phyloP scores from a whole-genome alignment of 108 stramenopile species.

The Cyclostephanos tholiformis region DNA sequence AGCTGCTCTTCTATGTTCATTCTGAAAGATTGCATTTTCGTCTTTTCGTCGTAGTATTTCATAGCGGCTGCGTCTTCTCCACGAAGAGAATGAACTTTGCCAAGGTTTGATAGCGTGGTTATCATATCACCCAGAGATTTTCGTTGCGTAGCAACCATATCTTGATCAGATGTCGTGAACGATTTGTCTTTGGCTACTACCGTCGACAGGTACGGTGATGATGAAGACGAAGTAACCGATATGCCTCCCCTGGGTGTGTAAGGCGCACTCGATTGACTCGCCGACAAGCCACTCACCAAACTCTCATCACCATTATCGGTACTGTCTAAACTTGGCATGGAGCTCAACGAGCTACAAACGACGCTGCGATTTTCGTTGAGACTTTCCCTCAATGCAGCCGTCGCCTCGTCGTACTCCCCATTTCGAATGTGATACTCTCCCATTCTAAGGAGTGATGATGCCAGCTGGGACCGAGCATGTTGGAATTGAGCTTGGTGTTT shows the following conservation, averaged over 20 bases:
- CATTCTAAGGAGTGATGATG: constrained; percentile 60
- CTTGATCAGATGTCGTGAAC: constrained; percentile 18
- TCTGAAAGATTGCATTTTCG: constrained; percentile 60
- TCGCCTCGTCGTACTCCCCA: constrained; percentile 78
- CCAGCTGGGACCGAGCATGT: constrained; percentile 52
- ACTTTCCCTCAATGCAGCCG: constrained; percentile 77
- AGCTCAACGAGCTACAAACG: constrained; percentile 29
- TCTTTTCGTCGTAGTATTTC: constrained; percentile 77
- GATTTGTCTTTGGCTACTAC: constrained; percentile 3
- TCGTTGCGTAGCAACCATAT: constrained; percentile 39
- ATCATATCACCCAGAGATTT: constrained; percentile 69
- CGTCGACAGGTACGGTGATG: constrained; percentile 16
- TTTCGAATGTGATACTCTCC: constrained; percentile 81
- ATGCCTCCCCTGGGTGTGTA: constrained; percentile 6
- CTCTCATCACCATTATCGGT: constrained; percentile 28
- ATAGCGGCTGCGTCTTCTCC: constrained; percentile 80
- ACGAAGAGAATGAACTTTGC: constrained; percentile 79
- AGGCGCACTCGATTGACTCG: constrained; percentile 27
- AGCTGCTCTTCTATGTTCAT: constrained; percentile 38
- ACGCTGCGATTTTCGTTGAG: constrained; percentile 73
- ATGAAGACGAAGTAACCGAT: constrained; percentile 11
- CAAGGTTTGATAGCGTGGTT: constrained; percentile 69
- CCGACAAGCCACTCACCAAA: constrained; percentile 28
- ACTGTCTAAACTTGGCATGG: constrained; percentile 28
- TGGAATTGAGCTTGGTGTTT: constrained; percentile 46